These are phyloP conservation scores for Plasmodium gonderi DNA, from an alignment of 169 alveolate genomes.

Conservation along the genomic window DNA sequence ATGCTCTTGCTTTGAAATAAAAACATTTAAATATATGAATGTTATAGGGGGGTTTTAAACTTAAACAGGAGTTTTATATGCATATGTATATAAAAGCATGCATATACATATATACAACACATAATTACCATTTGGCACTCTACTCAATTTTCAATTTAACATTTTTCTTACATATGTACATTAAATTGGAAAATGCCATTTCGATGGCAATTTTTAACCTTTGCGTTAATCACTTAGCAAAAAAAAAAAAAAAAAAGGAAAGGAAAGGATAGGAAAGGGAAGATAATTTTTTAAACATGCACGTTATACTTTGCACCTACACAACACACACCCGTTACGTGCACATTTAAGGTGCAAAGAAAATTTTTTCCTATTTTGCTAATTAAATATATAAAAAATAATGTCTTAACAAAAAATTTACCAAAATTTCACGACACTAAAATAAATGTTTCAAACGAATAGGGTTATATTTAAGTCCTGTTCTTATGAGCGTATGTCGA, in stretches of 20 bases:
- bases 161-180: background rate
- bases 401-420: background rate
- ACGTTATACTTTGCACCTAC: background rate
- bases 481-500: background rate
- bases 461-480: background rate
- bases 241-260: background rate
- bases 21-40: background rate
- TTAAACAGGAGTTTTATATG: background rate
- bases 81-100: background rate
- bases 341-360: background rate
- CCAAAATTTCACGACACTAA: background rate
- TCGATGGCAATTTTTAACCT: background rate
- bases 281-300: background rate
- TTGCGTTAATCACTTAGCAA: background rate
- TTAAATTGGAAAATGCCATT: background rate
- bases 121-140: background rate
- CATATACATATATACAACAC: background rate
- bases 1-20: background rate
- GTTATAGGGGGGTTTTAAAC: background rate
- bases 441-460: background rate
- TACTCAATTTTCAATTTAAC: background rate
- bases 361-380: background rate
- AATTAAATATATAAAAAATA: background rate
- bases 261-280: no score
- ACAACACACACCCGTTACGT: background rate